phyloP scores from a whole-genome alignment of 257 asterid genomes.

The Petunia axillaris region DNA sequence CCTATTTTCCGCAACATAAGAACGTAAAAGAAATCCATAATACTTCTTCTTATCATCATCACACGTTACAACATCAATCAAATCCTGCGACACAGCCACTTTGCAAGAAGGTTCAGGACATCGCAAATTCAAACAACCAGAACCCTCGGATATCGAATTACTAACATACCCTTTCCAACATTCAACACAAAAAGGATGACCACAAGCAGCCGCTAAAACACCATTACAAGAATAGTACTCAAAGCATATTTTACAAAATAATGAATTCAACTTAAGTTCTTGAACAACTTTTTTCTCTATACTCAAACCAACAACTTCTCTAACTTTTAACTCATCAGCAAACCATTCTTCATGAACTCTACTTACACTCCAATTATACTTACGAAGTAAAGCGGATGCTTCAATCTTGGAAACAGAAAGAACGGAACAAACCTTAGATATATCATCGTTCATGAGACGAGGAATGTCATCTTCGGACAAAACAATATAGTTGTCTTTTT shows the following conservation, averaged over 20 bases:
- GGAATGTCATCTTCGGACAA: conserved; percentile 20
- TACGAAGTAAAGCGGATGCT: conserved; percentile 17
- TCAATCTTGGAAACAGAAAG: neutral
- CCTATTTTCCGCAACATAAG: conserved; percentile 11
- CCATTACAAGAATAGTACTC: too few relatives aligned
- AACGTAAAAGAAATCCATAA: neutral
- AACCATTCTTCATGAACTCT: conserved; percentile 45
- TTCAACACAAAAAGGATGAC: too few relatives aligned
- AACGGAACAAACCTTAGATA: neutral
- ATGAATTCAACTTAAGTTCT: neutral
- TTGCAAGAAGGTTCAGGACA: neutral
- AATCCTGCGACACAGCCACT: conserved; percentile 10
- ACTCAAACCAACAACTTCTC: conserved; percentile 32
- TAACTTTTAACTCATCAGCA: conserved; percentile 37
- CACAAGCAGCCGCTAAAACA: too few relatives aligned
- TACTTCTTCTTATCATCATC: conserved; percentile 10
- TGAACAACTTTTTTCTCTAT: neutral
- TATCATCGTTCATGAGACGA: neutral
- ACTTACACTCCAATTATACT: conserved; percentile 31
- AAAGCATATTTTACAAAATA: too few relatives aligned
- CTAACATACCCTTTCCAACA: too few relatives aligned
- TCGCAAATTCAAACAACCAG: too few relatives aligned
- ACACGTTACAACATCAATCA: neutral
- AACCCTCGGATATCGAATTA: too few relatives aligned
- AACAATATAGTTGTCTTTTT: neutral